A percentile compares a stretch with the other conserved stretches of the same genome.
Conservation (phyloP, 2,329 filamentous ascomycete genomes). For the Aspergillus cejpii region DNA sequence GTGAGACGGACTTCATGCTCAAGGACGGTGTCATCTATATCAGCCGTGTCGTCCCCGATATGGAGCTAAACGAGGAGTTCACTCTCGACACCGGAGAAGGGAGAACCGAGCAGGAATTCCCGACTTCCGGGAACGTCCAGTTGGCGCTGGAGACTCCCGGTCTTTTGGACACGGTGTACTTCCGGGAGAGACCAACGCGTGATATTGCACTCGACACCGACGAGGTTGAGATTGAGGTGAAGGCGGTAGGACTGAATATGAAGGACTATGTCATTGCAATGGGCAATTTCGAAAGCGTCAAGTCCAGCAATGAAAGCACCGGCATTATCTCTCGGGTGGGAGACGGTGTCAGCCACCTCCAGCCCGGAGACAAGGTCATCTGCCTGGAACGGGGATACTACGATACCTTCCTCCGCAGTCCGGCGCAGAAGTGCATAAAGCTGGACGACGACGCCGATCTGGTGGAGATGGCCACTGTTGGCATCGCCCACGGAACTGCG, state of each 20-base stretch:
- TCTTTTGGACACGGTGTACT: no score
- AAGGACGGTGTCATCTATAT: no score
- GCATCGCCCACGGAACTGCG: not conserved
- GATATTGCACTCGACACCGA: slow-evolving; percentile 35
- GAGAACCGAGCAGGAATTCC: no score
- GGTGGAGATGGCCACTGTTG: not conserved
- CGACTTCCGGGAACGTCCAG: no score
- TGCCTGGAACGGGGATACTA: not conserved
- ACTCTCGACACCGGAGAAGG: no score
- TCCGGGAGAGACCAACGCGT: no score
- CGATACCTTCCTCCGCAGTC: not conserved
- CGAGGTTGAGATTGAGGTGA: slow-evolving; percentile 19
- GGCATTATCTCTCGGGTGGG: slow-evolving; percentile 35
- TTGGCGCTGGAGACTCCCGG: no score
- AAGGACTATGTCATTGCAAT: slow-evolving; percentile 13
- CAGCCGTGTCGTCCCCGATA: no score
- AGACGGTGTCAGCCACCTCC: slow-evolving; percentile 27
- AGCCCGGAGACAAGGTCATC: slow-evolving; percentile 38
- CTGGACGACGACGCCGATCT: not conserved
- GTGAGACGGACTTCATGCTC: no score
- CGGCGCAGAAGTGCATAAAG: not conserved
- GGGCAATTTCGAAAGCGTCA: slow-evolving; percentile 23
- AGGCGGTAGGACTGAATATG: slow-evolving; percentile 10
- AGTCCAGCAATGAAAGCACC: slow-evolving; percentile 38
- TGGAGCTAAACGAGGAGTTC: no score